Percentiles rank a stretch among this genome's conserved stretches.
Evolutionary conservation across 164 flowering plant species (phyloP).

Genomic region (Vitis rotundifolia): DNA sequence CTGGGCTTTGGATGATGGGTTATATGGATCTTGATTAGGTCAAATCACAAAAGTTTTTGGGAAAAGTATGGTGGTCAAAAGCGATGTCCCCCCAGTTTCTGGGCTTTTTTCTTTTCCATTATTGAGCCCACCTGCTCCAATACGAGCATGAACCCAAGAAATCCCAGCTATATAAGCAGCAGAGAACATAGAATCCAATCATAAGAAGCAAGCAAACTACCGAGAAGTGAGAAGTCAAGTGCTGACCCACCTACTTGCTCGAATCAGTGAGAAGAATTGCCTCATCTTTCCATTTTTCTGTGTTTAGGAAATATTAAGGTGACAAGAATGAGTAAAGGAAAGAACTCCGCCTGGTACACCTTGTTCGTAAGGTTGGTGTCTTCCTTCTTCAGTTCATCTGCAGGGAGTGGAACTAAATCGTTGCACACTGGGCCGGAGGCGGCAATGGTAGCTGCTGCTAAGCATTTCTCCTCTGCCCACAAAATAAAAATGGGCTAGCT

Average conservation of each 20-base stretch:
- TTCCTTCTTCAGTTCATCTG: background rate
- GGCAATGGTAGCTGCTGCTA: conserved; percentile 15
- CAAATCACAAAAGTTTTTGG: no score
- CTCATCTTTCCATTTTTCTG: no score
- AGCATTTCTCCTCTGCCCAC: conserved; percentile 14
- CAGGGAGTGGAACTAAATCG: no score
- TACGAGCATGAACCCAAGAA: conserved; percentile 11
- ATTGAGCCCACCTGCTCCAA: background rate
- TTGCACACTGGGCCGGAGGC: background rate
- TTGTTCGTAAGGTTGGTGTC: background rate
- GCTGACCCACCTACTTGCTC: background rate
- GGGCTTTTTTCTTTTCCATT: no score
- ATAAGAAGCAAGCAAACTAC: conserved; percentile 1
- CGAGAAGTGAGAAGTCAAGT: background rate
- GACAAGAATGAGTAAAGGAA: conserved; percentile 1
- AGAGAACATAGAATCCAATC: background rate
- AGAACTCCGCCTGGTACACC: background rate
- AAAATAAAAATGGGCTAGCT: conserved; percentile 4
- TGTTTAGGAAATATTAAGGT: background rate
- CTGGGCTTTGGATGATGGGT: no score
- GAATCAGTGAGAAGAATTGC: background rate
- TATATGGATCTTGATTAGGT: no score
- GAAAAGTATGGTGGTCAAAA: background rate
- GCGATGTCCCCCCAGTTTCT: no score
- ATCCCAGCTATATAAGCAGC: background rate